Evolutionary conservation across 495 filamentous ascomycete species (phyloP).

Genomic region (Niebla homalea): DNA sequence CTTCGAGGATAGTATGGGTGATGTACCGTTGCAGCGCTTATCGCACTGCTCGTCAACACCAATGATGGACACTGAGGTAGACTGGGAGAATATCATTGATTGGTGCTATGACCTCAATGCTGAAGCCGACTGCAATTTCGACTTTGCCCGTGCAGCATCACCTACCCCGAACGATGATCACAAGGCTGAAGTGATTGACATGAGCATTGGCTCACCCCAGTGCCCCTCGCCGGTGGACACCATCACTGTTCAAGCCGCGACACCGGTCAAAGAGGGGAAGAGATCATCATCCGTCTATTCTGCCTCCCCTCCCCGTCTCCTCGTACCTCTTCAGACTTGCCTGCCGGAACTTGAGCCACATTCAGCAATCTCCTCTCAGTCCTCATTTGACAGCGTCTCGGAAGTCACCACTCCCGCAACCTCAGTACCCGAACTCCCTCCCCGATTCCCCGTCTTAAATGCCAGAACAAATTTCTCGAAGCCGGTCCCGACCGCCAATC

Average conservation of each 20-base stretch:
- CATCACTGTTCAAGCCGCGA: not conserved
- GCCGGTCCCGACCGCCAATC: not conserved
- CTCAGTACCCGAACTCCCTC: constrained; percentile 7
- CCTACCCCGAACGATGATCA: constrained; percentile 7
- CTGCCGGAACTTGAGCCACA: constrained; percentile 28
- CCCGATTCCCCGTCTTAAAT: not conserved
- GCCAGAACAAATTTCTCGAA: constrained; percentile 3
- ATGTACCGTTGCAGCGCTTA: constrained; percentile 4
- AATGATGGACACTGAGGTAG: constrained; percentile 14
- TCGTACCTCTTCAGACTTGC: constrained; percentile 10
- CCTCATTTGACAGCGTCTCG: constrained; percentile 22
- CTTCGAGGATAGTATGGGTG: constrained; percentile 18
- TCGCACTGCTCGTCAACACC: constrained; percentile 2
- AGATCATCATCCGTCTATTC: constrained; percentile 15
- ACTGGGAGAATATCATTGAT: constrained; percentile 90
- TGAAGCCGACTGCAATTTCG: constrained; percentile 81
- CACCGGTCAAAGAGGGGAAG: not conserved
- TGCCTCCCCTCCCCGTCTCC: constrained; percentile 14
- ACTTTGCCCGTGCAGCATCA: constrained; percentile 52
- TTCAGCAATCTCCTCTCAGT: constrained; percentile 24
- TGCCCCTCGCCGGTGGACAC: not conserved
- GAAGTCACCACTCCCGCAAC: constrained; percentile 25
- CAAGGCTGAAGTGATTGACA: not conserved
- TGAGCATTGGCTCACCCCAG: not conserved
- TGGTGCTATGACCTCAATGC: constrained; percentile 86